Percentiles rank a stretch among this genome's conserved stretches.
These are phyloP conservation scores for Neurospora sp. DNA, from an alignment of 495 filamentous ascomycete genomes.

Conservation along the genomic window DNA sequence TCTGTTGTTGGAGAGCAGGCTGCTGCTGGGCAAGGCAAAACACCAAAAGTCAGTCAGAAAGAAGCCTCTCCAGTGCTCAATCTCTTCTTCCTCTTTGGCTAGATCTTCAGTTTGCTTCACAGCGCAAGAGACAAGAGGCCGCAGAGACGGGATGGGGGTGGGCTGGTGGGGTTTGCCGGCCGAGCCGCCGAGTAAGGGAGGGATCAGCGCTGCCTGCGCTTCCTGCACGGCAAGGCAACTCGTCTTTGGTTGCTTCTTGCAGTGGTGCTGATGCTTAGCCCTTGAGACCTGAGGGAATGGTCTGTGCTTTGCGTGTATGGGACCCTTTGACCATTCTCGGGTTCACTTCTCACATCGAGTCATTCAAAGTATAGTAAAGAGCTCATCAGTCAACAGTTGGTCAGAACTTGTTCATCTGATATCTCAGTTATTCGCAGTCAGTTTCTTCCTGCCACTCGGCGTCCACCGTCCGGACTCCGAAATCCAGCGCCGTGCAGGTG, in stretches of 20 bases:
- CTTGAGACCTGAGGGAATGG: background rate
- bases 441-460: background rate
- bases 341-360: background rate
- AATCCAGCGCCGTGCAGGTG: background rate
- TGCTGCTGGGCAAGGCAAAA: background rate
- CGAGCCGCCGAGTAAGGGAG: conserved; percentile 14
- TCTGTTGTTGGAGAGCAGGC: background rate
- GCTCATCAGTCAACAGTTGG: background rate
- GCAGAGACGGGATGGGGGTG: background rate
- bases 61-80: background rate
- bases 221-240: conserved; percentile 11
- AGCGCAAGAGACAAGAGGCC: background rate
- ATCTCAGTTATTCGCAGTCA: background rate
- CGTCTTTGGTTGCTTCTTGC: background rate
- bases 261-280: background rate
- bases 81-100: background rate
- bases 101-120: background rate
- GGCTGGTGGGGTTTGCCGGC: conserved; percentile 10
- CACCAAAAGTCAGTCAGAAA: background rate
- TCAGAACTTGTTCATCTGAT: background rate
- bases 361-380: too few species aligned
- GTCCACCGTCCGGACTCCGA: background rate
- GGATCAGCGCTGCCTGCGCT: conserved; percentile 15
- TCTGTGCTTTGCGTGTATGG: background rate
- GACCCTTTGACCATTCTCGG: background rate